A percentile compares a stretch with the other conserved stretches of the same genome.
phyloP scores from a whole-genome alignment of 495 filamentous ascomycete species.

The Pyronema domesticum region DNA sequence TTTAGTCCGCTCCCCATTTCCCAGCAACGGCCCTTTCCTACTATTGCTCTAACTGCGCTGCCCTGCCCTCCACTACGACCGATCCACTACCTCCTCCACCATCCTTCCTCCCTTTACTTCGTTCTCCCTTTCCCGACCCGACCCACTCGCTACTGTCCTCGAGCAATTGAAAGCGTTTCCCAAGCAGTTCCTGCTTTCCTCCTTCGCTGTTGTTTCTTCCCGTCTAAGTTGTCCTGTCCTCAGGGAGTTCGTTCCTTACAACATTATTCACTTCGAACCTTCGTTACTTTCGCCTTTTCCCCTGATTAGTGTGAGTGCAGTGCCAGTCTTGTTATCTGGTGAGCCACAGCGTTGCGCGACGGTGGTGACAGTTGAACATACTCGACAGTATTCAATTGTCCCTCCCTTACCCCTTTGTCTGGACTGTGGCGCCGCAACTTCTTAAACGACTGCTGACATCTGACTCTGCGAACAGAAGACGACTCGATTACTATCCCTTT shows the following conservation, averaged over 20 bases:
- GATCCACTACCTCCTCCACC: not conserved
- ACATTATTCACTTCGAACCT: not conserved
- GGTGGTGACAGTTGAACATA: too few relatives aligned
- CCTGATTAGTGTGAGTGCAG: not conserved
- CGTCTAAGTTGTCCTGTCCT: not conserved
- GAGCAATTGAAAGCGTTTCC: too few relatives aligned
- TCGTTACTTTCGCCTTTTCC: not conserved
- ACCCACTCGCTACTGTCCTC: too few relatives aligned
- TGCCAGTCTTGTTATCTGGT: not conserved
- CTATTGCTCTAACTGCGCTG: too few relatives aligned
- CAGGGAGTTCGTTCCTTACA: too few relatives aligned
- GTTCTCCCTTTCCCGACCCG: not conserved
- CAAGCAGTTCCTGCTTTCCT: conserved; percentile 9
- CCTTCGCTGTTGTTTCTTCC: conserved; percentile 6
- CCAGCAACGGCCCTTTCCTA: too few relatives aligned
- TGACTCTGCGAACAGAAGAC: not conserved
- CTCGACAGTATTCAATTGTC: too few relatives aligned
- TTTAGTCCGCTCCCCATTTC: too few relatives aligned
- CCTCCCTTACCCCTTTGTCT: not conserved
- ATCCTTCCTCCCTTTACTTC: not conserved
- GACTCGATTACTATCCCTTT: not conserved
- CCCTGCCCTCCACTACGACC: too few relatives aligned
- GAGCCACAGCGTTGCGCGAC: too few relatives aligned
- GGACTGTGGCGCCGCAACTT: not conserved
- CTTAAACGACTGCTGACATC: not conserved